Evolutionary conservation across 345 rosid genomes (phyloP), one percentile per base, ranked within the genome.

Genomic region (Melaleuca alternifolia): DNA sequence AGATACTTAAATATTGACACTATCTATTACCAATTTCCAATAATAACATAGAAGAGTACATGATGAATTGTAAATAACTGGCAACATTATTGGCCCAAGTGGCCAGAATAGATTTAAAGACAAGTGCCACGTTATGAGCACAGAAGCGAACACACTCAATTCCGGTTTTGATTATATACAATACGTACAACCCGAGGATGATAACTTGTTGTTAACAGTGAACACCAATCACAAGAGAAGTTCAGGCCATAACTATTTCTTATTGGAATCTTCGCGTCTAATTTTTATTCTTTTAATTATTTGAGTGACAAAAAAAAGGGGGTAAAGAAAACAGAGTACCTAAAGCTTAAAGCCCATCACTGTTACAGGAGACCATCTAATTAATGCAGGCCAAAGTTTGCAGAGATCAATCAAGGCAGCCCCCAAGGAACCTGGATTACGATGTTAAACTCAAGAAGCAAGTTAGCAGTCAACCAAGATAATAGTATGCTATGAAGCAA

Each of bases 151-250:
- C 21, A 15, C 44, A 28, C 76, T 30, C 20, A 62, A 30, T 21
- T 62, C 44, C 0, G 0, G 6, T 57, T 57, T 57, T 26, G 28
- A 30, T 18, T 62, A 62, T 7, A 18, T 62, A 33, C 8, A 30
- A 14, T 15, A 7, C 9, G 76, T 14, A 14, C 44, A 62, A 62
- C 20, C 44, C 20, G 3, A 7, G 2, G 1, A 30, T 14, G 10
- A 62, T 65, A 65, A 33, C 79, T 65, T 65, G 46, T n/a, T n/a
- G n/a, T 7, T n/a, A 59, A 12, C 5, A 13, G 4, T n/a, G 11
- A 11, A n/a, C 10, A 0, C 37, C 71, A n/a, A 13, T 59, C 33
- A n/a, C 0, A 59, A 59, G 12, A 4, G 33, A n/a, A n/a, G 18
- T 5, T n/a, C n/a, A 59, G 71, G 0, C 71, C 0, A 4, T 7